A percentile compares a stretch with the other conserved stretches of the same genome.
Conservation (phyloP, 345 rosid species). For the Sonneratia alba region DNA sequence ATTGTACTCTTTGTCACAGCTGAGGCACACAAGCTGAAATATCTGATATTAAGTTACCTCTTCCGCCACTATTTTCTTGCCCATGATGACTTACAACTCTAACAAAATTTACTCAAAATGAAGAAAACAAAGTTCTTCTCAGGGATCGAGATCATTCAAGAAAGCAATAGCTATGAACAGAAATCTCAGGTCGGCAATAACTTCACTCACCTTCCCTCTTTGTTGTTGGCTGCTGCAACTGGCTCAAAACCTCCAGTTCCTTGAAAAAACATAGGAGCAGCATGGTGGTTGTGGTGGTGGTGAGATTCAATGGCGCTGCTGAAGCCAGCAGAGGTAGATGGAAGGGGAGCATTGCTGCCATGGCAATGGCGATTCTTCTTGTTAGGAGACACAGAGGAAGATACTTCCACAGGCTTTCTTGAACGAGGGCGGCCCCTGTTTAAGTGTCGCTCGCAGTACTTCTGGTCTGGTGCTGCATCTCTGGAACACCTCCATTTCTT, state of each 20-base stretch:
- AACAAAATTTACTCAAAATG: not conserved
- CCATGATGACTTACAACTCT: not conserved
- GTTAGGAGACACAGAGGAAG: conserved; percentile 8
- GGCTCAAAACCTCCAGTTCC: conserved; percentile 2
- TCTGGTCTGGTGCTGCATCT: conserved; percentile 61
- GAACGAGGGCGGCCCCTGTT: conserved; percentile 95
- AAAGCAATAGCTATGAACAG: not conserved
- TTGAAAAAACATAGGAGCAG: conserved; percentile 7
- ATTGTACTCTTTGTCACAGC: no score
- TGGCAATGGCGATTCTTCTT: conserved; percentile 23
- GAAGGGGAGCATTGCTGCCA: conserved; percentile 1
- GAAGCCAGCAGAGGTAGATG: conserved; percentile 4
- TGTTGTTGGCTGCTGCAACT: not conserved
- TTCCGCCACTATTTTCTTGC: not conserved
- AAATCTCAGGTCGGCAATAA: not conserved
- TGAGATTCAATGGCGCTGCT: not conserved
- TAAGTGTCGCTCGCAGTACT: conserved; percentile 80
- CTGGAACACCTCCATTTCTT: conserved; percentile 90
- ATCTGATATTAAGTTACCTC: not conserved
- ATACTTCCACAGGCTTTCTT: conserved; percentile 95
- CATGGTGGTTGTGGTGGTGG: not conserved
- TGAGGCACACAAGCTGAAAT: not conserved
- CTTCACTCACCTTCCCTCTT: conserved; percentile 11
- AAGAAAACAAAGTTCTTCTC: not conserved
- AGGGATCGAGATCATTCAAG: not conserved